These are phyloP conservation scores for Penicillium cataractarum DNA, from an alignment of 495 filamentous ascomycete genomes.

Conservation along the genomic window DNA sequence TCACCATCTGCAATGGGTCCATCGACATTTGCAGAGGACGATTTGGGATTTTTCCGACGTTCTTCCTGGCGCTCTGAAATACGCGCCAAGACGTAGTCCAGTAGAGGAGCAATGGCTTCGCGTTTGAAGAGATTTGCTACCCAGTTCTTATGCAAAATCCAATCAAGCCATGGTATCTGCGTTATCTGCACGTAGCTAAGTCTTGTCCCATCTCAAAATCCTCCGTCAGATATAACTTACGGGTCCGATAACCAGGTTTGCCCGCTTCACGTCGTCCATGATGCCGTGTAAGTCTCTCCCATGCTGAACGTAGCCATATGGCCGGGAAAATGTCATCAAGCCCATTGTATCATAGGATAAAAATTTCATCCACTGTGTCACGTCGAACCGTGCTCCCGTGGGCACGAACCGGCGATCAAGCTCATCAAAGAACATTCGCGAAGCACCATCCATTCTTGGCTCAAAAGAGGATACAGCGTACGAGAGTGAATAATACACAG, in stretches of 20 bases:
- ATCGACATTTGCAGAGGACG: conserved; percentile 5
- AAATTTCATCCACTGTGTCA: background rate
- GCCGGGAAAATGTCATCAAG: conserved; percentile 1
- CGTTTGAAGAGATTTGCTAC: conserved; percentile 20
- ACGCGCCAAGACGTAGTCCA: background rate
- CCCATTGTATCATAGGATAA: background rate
- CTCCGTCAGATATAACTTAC: conserved; percentile 6
- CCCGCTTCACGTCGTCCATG: background rate
- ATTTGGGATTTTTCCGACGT: background rate
- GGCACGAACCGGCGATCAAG: conserved; percentile 10
- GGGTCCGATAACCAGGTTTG: conserved; percentile 6
- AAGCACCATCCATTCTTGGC: conserved; percentile 43
- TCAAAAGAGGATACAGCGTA: conserved; percentile 37
- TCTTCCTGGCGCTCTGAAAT: background rate
- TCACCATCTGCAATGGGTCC: conserved; percentile 7
- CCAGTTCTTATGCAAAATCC: conserved; percentile 23
- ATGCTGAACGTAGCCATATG: background rate
- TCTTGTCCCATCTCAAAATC: background rate
- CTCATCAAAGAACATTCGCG: conserved; percentile 47
- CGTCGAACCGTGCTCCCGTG: conserved; percentile 6
- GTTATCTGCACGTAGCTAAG: conserved; percentile 12
- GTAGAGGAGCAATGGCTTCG: background rate
- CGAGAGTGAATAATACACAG: conserved; percentile 11
- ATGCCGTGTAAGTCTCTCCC: conserved; percentile 3
- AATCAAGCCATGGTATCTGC: conserved; percentile 27